These are phyloP conservation scores for Macaranga tanarius DNA, from an alignment of 441 rosid genomes.

Conservation along the genomic window DNA sequence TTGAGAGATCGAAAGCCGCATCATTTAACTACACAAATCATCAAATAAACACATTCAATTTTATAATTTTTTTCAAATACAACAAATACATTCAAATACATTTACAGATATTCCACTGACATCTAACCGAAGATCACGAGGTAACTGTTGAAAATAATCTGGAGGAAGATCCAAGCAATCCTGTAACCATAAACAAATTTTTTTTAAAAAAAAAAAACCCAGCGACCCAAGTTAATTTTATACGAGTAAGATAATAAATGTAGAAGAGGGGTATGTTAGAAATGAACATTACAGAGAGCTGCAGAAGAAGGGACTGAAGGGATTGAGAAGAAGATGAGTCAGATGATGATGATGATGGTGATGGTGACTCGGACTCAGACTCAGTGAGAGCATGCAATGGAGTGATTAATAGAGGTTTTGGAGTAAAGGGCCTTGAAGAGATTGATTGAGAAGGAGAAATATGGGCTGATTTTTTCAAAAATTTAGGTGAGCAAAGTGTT, in stretches of 20 bases:
- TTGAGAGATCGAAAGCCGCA: constrained; percentile 95
- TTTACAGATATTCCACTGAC: constrained; percentile 34
- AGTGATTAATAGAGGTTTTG: constrained; percentile 33
- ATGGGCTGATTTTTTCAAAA: constrained; percentile 26
- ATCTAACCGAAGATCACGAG: constrained; percentile 79
- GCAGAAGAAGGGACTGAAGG: constrained; percentile 49
- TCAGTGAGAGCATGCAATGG: constrained; percentile 59
- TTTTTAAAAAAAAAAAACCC: neutral
- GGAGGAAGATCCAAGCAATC: constrained; percentile 78
- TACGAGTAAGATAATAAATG: neutral
- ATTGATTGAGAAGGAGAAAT: constrained; percentile 18
- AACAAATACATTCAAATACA: too few relatives aligned
- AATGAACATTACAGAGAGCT: constrained; percentile 54
- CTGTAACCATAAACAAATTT: constrained; percentile 42
- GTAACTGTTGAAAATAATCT: constrained; percentile 66
- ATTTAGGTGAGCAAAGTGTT: constrained; percentile 20
- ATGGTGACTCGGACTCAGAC: constrained; percentile 1
- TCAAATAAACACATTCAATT: neutral
- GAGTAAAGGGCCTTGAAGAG: constrained; percentile 29
- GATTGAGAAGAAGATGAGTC: constrained; percentile 60
- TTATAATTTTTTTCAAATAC: too few relatives aligned
- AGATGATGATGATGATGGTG: constrained; percentile 25
- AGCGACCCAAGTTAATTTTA: too few relatives aligned
- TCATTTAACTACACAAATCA: constrained; percentile 60
- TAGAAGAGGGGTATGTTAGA: neutral